Conservation (phyloP, 2,329 filamentous ascomycete genomes). For the Pseudogymnoascus sp. region DNA sequence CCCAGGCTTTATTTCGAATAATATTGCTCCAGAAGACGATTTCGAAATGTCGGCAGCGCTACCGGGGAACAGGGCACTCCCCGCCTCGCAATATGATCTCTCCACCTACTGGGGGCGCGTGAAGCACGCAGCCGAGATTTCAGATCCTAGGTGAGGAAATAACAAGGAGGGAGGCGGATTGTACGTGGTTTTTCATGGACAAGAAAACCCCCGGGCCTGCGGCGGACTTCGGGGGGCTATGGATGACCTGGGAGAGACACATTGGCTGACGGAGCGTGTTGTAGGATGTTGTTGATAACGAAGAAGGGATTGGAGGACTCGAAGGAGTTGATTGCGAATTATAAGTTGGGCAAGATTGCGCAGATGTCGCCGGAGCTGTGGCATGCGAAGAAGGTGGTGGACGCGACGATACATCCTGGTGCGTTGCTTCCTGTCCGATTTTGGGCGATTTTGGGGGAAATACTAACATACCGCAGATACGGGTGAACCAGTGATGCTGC, state of each 20-base stretch:
- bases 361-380: constrained; percentile 87
- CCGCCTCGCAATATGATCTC: constrained; percentile 85
- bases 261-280: not conserved
- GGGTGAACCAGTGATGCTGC: constrained; percentile 81
- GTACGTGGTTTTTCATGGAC: constrained; percentile 18
- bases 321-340: constrained; percentile 70
- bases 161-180: constrained; percentile 14
- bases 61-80: constrained; percentile 67
- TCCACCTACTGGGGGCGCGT: constrained; percentile 92
- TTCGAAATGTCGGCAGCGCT: constrained; percentile 55
- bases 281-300: constrained; percentile 78
- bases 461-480: constrained; percentile 54
- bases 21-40: not conserved
- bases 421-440: constrained; percentile 27
- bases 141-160: constrained; percentile 76
- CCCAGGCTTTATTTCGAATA: not conserved
- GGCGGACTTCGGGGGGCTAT: not conserved
- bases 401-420: constrained; percentile 94
- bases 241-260: not conserved
- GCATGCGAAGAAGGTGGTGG: constrained; percentile 93
- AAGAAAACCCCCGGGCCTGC: constrained; percentile 18
- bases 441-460: not conserved
- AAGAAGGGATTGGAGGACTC: constrained; percentile 71
- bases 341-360: constrained; percentile 73
- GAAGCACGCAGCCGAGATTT: constrained; percentile 76